A percentile compares a stretch with the other conserved stretches of the same genome.
phyloP scores from a whole-genome alignment of 2,329 filamentous ascomycete genomes.

The Lomentospora prolificans region DNA sequence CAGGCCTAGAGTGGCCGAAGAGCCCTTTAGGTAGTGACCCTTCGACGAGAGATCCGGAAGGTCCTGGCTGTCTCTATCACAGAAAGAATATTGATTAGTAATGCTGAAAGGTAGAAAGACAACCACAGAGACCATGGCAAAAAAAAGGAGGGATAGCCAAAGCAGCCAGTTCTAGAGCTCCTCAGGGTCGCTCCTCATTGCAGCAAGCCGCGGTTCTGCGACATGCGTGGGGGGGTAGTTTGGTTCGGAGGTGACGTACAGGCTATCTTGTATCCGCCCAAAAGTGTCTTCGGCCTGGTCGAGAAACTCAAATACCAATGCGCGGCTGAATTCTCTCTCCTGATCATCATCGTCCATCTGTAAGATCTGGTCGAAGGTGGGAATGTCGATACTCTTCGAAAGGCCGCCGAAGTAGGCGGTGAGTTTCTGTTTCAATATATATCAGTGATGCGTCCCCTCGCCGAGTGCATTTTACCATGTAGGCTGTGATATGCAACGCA shows the following conservation, averaged over 20 bases:
- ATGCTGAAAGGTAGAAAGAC: too few species aligned
- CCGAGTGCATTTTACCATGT: not conserved
- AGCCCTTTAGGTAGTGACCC: slow-evolving; percentile 95
- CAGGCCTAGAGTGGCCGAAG: slow-evolving; percentile 85
- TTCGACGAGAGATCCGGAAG: slow-evolving; percentile 69
- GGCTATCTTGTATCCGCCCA: slow-evolving; percentile 64
- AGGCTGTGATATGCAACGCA: not conserved
- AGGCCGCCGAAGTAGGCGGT: slow-evolving; percentile 2
- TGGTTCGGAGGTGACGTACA: slow-evolving; percentile 57
- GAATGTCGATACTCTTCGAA: slow-evolving; percentile 57
- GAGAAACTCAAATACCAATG: slow-evolving; percentile 88
- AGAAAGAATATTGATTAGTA: not conserved
- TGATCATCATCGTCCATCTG: slow-evolving; percentile 96
- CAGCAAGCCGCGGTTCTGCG: too few species aligned
- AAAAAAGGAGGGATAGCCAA: too few species aligned
- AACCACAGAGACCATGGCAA: too few species aligned
- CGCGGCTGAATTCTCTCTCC: slow-evolving; percentile 76
- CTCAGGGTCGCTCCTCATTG: not conserved
- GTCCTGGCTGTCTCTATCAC: slow-evolving; percentile 27
- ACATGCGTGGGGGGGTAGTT: too few species aligned
- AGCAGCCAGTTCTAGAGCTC: too few species aligned
- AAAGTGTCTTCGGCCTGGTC: slow-evolving; percentile 85
- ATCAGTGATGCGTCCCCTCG: not conserved
- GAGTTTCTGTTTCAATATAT: not conserved
- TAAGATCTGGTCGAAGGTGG: slow-evolving; percentile 87